Base-by-base conservation (phyloP, 257 asterid genomes). In the Nicotiana paniculata region DNA sequence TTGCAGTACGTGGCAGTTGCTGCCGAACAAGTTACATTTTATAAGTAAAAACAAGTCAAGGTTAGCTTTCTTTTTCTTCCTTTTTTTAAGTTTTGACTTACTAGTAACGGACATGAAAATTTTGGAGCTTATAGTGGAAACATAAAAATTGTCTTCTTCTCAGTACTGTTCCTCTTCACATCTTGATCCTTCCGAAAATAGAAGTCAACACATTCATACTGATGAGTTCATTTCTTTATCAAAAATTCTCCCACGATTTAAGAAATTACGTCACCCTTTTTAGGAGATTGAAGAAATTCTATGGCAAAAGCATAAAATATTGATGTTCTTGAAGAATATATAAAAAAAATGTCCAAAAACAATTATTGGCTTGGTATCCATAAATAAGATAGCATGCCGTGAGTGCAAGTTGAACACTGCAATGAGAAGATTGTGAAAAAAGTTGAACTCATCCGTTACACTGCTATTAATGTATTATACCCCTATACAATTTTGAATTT, bases 181-280 rank as follows among this genome's bases (percentile, higher is more conserved):
- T 51, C 43, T 3, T 26, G 15, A 30, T 12, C 37, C 70, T 28
- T 63, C 8, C 37, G 4, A 64, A 64, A 64, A 28, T 13, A 32
- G 10, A 75, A 75, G 80, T 75, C 80, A 75, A 3, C 80, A 28
- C 61, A 48, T 75, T 75, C 63, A 75, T 35, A 75, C 80, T 75
- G 63, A 7, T 15, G 30, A 12, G 61, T 48, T 74, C 62, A 74
- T 48, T 74, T 48, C 79, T 26, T 74, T 15, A 53, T 53, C 2
- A 13, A 53, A 12, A 72, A 12, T n/a, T 8, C 26, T 61, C 21
- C 28, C 28, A 58, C 11, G 7, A n/a, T 6, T 61, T 24, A 21
- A 61, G 67, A 21, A 61, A 61, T 24, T 61, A 24, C 33, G 16
- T 61, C 30, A 21, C 35, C 12, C 48, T 43, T 1, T n/a, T 3